Conservation (phyloP, 75 land plant species). For the Pseudotsuga menziesii region DNA sequence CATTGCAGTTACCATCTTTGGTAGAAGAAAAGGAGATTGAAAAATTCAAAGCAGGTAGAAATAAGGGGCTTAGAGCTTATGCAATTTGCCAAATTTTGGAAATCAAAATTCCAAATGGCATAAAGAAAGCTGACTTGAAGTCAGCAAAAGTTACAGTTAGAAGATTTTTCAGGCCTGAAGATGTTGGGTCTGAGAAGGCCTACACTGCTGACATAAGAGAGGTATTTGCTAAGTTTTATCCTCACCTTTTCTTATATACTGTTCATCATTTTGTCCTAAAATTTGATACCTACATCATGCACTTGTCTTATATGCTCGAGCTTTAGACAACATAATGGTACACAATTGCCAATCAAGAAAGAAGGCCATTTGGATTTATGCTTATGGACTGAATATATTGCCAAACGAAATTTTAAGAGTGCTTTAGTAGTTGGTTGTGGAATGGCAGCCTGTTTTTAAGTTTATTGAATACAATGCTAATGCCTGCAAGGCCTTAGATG, state of each 20-base stretch:
- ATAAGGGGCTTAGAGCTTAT: slow-evolving; percentile 83
- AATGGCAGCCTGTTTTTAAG: too few species aligned
- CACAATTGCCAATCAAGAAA: too few species aligned
- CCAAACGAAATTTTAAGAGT: too few species aligned
- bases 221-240: slow-evolving; percentile 23
- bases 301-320: too few species aligned
- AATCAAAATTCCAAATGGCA: slow-evolving; percentile 22
- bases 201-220: slow-evolving; percentile 82
- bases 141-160: slow-evolving; percentile 47
- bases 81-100: slow-evolving; percentile 68
- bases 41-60: slow-evolving; percentile 76
- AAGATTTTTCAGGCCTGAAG: slow-evolving; percentile 92
- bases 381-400: too few species aligned
- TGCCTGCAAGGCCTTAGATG: background rate
- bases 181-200: slow-evolving; percentile 70
- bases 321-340: too few species aligned
- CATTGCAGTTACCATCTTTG: slow-evolving; percentile 24
- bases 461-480: too few species aligned
- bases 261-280: too few species aligned
- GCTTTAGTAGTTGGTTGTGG: too few species aligned
- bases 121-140: slow-evolving; percentile 22
- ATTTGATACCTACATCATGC: too few species aligned
- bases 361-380: too few species aligned
- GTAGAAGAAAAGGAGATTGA: slow-evolving; percentile 23
- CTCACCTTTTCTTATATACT: too few species aligned